A percentile compares a stretch with the other conserved stretches of the same genome.
Conservation (phyloP, 352 stramenopile genomes). For the Phytophthora crassamura region DNA sequence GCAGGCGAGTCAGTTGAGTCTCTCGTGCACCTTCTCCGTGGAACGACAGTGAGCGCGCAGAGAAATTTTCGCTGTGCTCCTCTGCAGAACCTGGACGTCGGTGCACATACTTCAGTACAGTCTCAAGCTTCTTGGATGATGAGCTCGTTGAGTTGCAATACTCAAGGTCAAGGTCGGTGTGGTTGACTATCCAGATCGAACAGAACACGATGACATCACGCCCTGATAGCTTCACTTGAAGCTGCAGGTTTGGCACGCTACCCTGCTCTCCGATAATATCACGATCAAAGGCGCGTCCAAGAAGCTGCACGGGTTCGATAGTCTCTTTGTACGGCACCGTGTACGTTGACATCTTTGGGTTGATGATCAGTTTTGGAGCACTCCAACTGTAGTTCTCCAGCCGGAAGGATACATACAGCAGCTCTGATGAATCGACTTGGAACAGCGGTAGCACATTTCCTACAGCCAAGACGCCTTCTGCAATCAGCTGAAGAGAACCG, state of each 20-base stretch:
- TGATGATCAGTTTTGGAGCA: constrained; percentile 77
- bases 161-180: constrained; percentile 84
- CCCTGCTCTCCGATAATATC: constrained; percentile 73
- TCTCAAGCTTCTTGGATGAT: constrained; percentile 74
- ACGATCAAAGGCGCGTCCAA: constrained; percentile 73
- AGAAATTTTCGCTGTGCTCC: constrained; percentile 70
- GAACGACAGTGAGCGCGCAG: constrained; percentile 67
- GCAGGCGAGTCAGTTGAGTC: constrained; percentile 59
- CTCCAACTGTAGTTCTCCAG: constrained; percentile 92
- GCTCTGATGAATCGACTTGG: constrained; percentile 69
- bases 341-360: constrained; percentile 73
- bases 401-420: constrained; percentile 85
- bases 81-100: constrained; percentile 45
- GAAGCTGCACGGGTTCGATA: constrained; percentile 72
- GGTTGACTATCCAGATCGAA: constrained; percentile 90
- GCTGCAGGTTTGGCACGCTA: constrained; percentile 82
- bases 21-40: constrained; percentile 57
- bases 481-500: constrained; percentile 82
- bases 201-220: constrained; percentile 88
- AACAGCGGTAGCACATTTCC: constrained; percentile 86
- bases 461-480: constrained; percentile 85
- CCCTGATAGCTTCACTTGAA: constrained; percentile 83
- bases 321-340: constrained; percentile 82
- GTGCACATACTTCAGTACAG: constrained; percentile 81
- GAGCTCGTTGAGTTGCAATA: constrained; percentile 87